Conservation (phyloP, 164 flowering plant species). For the Magnolia officinalis region DNA sequence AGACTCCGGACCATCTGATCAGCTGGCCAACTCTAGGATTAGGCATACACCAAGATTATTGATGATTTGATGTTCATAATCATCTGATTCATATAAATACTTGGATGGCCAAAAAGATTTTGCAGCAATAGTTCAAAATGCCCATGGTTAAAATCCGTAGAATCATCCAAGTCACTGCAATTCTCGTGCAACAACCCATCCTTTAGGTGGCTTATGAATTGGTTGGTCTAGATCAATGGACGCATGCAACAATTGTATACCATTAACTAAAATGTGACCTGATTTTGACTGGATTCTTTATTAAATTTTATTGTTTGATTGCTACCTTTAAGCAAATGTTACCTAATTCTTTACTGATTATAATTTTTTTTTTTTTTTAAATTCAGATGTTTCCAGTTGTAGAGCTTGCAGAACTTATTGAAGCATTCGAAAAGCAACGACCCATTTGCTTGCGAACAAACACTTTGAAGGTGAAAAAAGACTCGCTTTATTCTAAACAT, state of each 20-base stretch:
- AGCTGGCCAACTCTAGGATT: background rate
- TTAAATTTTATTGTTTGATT: too few relatives aligned
- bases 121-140: background rate
- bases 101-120: background rate
- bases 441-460: conserved; percentile 80
- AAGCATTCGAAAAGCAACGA: conserved; percentile 88
- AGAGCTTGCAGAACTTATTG: conserved; percentile 86
- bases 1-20: background rate
- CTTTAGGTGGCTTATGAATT: too few relatives aligned
- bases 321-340: too few relatives aligned
- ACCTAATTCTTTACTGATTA: too few relatives aligned
- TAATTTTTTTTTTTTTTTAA: background rate
- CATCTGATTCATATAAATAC: background rate
- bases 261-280: too few relatives aligned
- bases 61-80: too few relatives aligned
- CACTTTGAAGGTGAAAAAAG: conserved; percentile 62
- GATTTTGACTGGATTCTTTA: too few relatives aligned
- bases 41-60: background rate
- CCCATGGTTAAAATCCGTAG: background rate
- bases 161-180: background rate
- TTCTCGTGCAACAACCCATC: background rate
- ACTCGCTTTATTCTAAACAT: background rate
- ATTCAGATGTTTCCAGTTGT: conserved; percentile 79
- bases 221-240: too few relatives aligned
- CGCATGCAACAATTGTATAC: background rate